Percentiles rank a stretch among this genome's conserved stretches.
Evolutionary conservation across 441 rosid species (phyloP).

Genomic region (California macrophylla): DNA sequence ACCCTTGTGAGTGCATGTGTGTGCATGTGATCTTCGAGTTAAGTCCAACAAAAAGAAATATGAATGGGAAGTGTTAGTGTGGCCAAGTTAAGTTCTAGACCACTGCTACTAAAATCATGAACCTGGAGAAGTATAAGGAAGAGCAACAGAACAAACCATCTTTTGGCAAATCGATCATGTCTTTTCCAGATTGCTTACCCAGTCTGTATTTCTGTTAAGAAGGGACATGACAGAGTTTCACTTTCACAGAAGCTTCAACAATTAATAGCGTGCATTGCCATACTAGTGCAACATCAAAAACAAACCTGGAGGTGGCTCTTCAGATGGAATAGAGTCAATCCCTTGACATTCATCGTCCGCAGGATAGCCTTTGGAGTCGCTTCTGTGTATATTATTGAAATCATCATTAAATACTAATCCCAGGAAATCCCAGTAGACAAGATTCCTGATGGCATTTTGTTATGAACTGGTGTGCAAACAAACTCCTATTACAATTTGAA

Average conservation of each 20-base stretch:
- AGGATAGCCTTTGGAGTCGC: constrained; percentile 65
- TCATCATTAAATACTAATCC: constrained; percentile 11
- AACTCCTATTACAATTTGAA: too few relatives aligned
- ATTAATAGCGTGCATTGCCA: neutral
- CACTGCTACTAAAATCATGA: neutral
- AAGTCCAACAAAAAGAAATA: constrained; percentile 6
- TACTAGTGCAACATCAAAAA: constrained; percentile 7
- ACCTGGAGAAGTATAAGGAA: neutral
- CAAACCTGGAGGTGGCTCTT: constrained; percentile 69
- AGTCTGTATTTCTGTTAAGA: constrained; percentile 49
- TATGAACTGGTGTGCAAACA: neutral
- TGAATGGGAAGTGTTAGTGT: neutral
- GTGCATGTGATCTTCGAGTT: neutral
- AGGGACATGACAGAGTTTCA: constrained; percentile 8
- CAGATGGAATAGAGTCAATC: constrained; percentile 57
- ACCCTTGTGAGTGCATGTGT: neutral
- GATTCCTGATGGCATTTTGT: neutral
- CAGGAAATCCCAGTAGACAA: neutral
- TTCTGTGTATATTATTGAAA: constrained; percentile 30
- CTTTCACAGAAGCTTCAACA: constrained; percentile 2
- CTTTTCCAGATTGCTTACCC: constrained; percentile 60
- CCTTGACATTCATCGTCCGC: constrained; percentile 69
- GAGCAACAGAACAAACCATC: constrained; percentile 34
- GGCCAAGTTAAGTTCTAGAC: neutral
- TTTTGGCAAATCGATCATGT: constrained; percentile 35